phyloP scores from a whole-genome alignment of 2,329 filamentous ascomycete species.

The Lasiodiplodia citricola region DNA sequence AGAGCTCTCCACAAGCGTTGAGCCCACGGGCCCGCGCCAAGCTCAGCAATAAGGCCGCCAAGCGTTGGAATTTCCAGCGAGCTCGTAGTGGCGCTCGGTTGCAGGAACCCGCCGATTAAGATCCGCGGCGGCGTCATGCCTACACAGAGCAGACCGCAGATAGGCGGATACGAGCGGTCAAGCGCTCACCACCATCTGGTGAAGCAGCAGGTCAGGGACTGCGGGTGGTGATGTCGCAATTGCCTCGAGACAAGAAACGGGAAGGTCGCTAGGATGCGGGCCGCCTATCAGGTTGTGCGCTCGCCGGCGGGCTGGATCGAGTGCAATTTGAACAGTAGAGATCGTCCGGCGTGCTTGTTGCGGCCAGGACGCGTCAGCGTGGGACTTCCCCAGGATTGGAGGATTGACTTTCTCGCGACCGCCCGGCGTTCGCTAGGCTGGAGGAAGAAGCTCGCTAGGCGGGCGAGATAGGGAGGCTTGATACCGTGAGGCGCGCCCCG shows the following conservation, averaged over 20 bases:
- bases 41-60: slow-evolving; percentile 12
- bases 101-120: slow-evolving; percentile 2
- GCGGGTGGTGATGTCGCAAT: slow-evolving; percentile 14
- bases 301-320: not conserved
- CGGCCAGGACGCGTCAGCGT: not conserved
- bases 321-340: slow-evolving; percentile 3
- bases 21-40: slow-evolving; percentile 5
- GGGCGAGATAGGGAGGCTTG: not conserved
- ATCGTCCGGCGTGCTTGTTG: not conserved
- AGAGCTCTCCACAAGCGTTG: not conserved
- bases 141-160: not conserved
- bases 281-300: slow-evolving; percentile 18
- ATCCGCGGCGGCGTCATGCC: slow-evolving; percentile 10
- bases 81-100: slow-evolving; percentile 17
- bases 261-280: slow-evolving; percentile 19
- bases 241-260: slow-evolving; percentile 20
- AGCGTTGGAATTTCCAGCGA: slow-evolving; percentile 11
- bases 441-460: not conserved
- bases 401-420: slow-evolving; percentile 7
- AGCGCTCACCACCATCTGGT: not conserved
- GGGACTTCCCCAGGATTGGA: slow-evolving; percentile 11
- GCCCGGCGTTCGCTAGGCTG: slow-evolving; percentile 2
- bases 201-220: not conserved
- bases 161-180: slow-evolving; percentile 13
- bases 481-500: not conserved